Base-by-base conservation (phyloP, 306 rosid genomes). In the Potentilla sterilis region DNA sequence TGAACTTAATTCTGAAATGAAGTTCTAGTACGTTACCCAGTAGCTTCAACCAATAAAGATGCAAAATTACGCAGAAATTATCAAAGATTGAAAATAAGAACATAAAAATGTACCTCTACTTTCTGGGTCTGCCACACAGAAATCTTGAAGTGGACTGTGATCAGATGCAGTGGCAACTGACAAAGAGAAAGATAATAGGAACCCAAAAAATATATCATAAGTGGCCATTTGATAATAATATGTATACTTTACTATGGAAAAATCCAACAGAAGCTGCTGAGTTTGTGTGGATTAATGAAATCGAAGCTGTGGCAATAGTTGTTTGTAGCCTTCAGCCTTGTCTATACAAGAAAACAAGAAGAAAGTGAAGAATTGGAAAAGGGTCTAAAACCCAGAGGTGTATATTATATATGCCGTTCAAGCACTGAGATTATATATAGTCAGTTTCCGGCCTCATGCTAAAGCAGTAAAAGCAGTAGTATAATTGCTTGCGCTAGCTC, bases 121-220 rank as follows among this genome's bases (percentile, higher is more conserved):
- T 15, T 70, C 52, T 32, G 63, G 28, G 74, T 85, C 86, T 6
- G 82, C 84, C 16, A 82, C 86, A n/a, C 86, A 85, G 62, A 85
- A 79, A 76, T 85, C 86, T 73, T 85, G 88, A 34, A 85, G 85
- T n/a, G 83, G 83, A 41, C 38, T 78, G 2, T 59, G 75, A 69
- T 82, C 84, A 0, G 68, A 51, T 28, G 84, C 83, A 7, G 64
- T 21, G n/a, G 42, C 71, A 3, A 73, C 35, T 9, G 77, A 77
- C 41, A 77, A 73, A 54, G 61, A 70, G 19, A 49, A 37, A 19
- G 75, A 51, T 2, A 51, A 35, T n/a, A 70, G 12, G 15, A 70
- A 51, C 47, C 64, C 63, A 51, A 70, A 70, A 47, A 70, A 19
- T 63, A n/a, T 49, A 49, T 1, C 35, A 51, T 70, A 19, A 51